Base-by-base conservation (phyloP, 176 grass and related monocot genomes). In the Bonia amplexicaulis region DNA sequence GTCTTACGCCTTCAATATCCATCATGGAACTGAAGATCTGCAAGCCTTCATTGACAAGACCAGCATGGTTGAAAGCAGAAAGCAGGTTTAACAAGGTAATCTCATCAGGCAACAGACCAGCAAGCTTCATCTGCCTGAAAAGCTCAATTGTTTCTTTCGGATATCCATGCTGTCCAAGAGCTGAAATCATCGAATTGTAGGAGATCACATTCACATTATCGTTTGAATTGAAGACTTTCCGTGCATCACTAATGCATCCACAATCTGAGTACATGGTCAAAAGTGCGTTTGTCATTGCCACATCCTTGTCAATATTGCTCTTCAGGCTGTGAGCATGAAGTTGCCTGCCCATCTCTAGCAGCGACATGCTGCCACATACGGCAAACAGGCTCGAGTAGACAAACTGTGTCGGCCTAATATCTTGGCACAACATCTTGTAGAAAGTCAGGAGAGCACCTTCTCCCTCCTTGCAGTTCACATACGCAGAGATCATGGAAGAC, bases 11-110 rank as follows among this genome's bases (percentile, higher is more conserved):
- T 71, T 66, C 71, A 2, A 29, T 42, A 65, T 62, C 82, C 27
- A 69, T 55, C 88, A 85, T 71, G 51, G 71, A 85, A 60, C 42
- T 40, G 70, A 89, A 85, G 6, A 81, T 60, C 55, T 81, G 58
- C 62, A 85, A 17, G 40, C 82, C 88, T 70, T 89, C 77, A 23
- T 29, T 51, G 53, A 89, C 52, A 76, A 81, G 77, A 81, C 82
- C 88, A 17, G 82, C 88, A 81, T 89, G 88, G 29, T 89, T 89
- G 61, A 80, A 89, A 57, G 77, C 70, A 23, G 82, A 89, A 48
- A 85, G 77, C 10, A 89, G 49, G 65, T 81, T 89, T n/a, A 89
- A 31, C 6, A 89, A 16, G 13, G 88, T 89, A n/a, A 89, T 57
- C n/a, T 75, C 82, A 64, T 89, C 88, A 31, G 82, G 88, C 33